A percentile compares a stretch with the other conserved stretches of the same genome.
Conservation (phyloP, 1,139 yeast genomes). For the Pichia sp. region DNA sequence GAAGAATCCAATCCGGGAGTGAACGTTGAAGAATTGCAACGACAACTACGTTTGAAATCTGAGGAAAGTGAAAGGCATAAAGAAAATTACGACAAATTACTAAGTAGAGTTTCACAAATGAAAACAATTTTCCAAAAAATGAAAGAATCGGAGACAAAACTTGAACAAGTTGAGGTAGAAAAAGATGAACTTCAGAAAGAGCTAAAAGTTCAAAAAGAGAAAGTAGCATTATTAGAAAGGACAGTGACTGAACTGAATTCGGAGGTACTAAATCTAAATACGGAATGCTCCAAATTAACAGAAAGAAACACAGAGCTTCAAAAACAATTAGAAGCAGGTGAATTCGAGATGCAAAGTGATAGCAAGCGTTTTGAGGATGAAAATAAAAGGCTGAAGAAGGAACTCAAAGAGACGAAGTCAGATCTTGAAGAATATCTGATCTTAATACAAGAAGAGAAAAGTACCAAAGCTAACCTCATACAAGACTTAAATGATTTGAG, state of each 20-base stretch:
- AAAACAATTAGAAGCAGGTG: conserved; percentile 35
- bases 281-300: conserved; percentile 60
- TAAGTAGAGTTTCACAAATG: conserved; percentile 74
- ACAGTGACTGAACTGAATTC: conserved; percentile 34
- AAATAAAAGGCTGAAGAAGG: conserved; percentile 28
- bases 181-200: conserved; percentile 16
- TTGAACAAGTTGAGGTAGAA: conserved; percentile 43
- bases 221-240: conserved; percentile 28
- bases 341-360: conserved; percentile 18
- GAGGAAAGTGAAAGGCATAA: conserved; percentile 62
- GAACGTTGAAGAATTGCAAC: conserved; percentile 21
- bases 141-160: conserved; percentile 69
- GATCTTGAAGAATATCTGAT: conserved; percentile 43
- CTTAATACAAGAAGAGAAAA: conserved; percentile 40
- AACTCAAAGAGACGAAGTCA: conserved; percentile 35
- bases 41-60: conserved; percentile 34
- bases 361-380: conserved; percentile 17
- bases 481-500: conserved; percentile 43
- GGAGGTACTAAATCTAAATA: conserved; percentile 50
- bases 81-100: conserved; percentile 64
- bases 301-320: conserved; percentile 41
- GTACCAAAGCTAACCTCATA: conserved; percentile 37
- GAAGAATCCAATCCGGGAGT: background rate
- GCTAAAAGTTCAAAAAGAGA: conserved; percentile 7
- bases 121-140: conserved; percentile 66